phyloP scores from a whole-genome alignment of 192 early-diverging fungal genomes.

The Dissophora ornata region DNA sequence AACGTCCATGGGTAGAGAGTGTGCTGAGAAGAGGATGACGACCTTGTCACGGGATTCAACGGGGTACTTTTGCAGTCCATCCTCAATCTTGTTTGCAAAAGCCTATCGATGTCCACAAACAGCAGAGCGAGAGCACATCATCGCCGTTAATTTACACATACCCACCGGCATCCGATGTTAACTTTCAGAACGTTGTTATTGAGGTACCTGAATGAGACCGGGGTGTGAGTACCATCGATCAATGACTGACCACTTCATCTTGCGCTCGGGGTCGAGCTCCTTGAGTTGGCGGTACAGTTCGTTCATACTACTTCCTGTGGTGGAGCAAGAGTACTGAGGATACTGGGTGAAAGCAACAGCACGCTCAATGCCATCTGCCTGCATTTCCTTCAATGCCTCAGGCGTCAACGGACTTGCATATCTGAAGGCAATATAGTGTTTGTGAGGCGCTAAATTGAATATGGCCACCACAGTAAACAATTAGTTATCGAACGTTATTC shows the following conservation, averaged over 20 bases:
- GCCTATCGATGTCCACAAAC: too few relatives aligned
- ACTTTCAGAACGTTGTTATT: neutral
- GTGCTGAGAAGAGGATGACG: conserved; percentile 93
- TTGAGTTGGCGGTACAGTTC: conserved; percentile 80
- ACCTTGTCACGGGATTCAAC: conserved; percentile 73
- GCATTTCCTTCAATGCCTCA: conserved; percentile 80
- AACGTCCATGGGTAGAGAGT: conserved; percentile 93
- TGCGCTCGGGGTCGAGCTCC: conserved; percentile 67
- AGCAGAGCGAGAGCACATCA: too few relatives aligned
- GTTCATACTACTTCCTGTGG: conserved; percentile 92
- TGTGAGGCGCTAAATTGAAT: conserved; percentile 78
- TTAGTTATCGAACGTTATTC: too few relatives aligned
- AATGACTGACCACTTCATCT: conserved; percentile 93
- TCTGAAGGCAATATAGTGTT: conserved; percentile 92
- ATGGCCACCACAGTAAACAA: neutral
- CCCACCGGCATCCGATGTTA: too few relatives aligned
- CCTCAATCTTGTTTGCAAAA: conserved; percentile 84
- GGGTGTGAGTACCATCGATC: conserved; percentile 94
- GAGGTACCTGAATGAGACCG: conserved; percentile 75
- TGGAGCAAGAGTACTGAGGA: conserved; percentile 97
- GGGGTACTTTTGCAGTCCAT: conserved; percentile 72
- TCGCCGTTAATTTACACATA: too few relatives aligned
- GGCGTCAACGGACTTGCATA: conserved; percentile 87
- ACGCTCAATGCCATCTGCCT: conserved; percentile 81
- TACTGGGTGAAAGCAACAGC: conserved; percentile 95